Conservation (phyloP, 225 moss, liverwort and hornwort species). For the Straminergon stramineum region DNA sequence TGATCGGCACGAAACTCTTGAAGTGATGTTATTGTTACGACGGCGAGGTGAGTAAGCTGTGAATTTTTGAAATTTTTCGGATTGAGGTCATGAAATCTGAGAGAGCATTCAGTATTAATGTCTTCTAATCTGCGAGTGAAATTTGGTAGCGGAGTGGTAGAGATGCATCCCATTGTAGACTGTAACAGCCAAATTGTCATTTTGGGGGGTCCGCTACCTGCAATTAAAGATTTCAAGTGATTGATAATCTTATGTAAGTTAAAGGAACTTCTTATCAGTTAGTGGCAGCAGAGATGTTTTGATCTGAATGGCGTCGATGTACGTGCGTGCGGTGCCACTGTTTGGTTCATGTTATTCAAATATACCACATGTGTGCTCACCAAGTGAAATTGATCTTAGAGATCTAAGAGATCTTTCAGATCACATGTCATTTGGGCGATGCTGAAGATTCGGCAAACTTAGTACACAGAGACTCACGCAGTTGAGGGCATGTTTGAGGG, state of each 20-base stretch:
- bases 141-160: background rate
- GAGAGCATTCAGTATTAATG: background rate
- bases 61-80: too few relatives aligned
- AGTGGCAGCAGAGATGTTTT: too few relatives aligned
- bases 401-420: background rate
- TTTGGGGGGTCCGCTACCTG: too few relatives aligned
- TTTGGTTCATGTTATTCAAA: background rate
- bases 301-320: background rate
- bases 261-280: background rate
- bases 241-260: too few relatives aligned
- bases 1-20: background rate
- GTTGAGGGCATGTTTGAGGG: too few relatives aligned
- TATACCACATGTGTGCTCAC: background rate
- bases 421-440: background rate
- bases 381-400: background rate
- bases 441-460: background rate
- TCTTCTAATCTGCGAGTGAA: too few relatives aligned
- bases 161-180: background rate
- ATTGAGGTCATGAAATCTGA: background rate
- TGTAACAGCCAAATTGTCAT: background rate
- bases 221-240: background rate
- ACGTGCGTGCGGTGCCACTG: background rate
- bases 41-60: too few relatives aligned
- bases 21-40: too few relatives aligned
- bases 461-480: background rate